Base-by-base conservation (phyloP, 139 green algal genomes). In the Yamagishiella unicocca region DNA sequence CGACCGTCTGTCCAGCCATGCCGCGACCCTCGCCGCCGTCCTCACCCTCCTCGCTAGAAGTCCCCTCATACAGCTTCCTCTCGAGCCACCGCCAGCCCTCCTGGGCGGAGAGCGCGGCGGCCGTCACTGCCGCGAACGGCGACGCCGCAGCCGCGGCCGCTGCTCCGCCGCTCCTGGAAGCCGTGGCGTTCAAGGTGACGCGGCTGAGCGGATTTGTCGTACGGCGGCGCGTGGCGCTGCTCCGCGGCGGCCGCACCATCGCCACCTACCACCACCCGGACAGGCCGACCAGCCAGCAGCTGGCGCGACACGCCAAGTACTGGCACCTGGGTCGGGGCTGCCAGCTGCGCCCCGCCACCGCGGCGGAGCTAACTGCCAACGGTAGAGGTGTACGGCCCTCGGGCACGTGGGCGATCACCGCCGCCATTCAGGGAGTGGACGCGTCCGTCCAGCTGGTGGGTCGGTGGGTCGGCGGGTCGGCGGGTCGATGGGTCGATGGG, bases 401-500 rank as follows among this genome's bases (percentile, higher is more conserved):
- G 0, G 87, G 71, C 38, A 89, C 67, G 10, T 89, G 81, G 81
- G 67, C 87, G 37, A 82, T 90, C 37, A 88, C 81, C 0, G 87
- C 87, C 5, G 72, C 87, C 1, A 27, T 90, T 6, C 74, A 50
- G 10, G 54, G 74, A 19, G 72, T 70, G 31, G 76, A 77, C 1
- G 37, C 82, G 42, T 35, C 21, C 45, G 27, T 93, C 33, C 40
- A 90, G 19, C 71, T 93, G 90, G 90, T 93, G 74, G 67, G 90
- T 24, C n/a, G n/a, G n/a, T n/a, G n/a, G n/a, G n/a, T n/a, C n/a
- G n/a, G n/a, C n/a, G n/a, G n/a, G n/a, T n/a, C n/a, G n/a, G n/a
- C n/a, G n/a, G n/a, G n/a, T n/a, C n/a, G n/a, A n/a, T n/a, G n/a
- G n/a, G n/a, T n/a, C n/a, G n/a, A n/a, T n/a, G n/a, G n/a, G n/a